These are phyloP conservation scores for Mycena metata DNA, from an alignment of 768 basidiomycete species.

Conservation along the genomic window DNA sequence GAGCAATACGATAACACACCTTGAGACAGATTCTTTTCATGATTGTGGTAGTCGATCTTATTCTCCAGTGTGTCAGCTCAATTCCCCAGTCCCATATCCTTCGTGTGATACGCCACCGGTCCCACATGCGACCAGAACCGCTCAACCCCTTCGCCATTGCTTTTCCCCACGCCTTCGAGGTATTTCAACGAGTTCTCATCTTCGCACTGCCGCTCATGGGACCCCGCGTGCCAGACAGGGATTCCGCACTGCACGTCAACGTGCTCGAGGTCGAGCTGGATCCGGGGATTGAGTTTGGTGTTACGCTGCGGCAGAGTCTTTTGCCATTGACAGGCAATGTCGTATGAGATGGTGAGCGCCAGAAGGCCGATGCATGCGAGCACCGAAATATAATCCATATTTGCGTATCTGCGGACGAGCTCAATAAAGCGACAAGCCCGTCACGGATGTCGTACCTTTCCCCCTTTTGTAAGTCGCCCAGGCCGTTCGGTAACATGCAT, in stretches of 20 bases:
- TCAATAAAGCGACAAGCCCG: no score
- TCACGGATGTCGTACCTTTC: neutral
- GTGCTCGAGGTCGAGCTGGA: neutral
- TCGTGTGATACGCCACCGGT: neutral
- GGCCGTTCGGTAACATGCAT: no score
- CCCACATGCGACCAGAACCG: neutral
- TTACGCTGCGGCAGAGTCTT: neutral
- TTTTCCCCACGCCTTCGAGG: neutral
- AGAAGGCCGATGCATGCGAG: neutral
- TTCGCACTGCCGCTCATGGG: no score
- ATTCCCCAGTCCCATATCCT: neutral
- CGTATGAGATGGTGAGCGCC: neutral
- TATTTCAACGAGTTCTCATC: no score
- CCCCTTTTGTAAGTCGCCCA: neutral
- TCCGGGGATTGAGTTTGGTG: neutral
- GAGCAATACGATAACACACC: neutral
- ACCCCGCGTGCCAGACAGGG: no score
- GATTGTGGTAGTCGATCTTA: slow-evolving; percentile 1
- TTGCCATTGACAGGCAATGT: neutral
- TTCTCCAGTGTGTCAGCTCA: neutral
- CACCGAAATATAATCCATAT: neutral
- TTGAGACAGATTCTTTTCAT: neutral
- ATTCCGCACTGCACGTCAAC: no score
- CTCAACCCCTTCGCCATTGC: slow-evolving; percentile 2
- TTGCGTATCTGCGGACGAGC: neutral